Evolutionary conservation across 768 basidiomycete species (phyloP).

Genomic region (Boletales sp.): DNA sequence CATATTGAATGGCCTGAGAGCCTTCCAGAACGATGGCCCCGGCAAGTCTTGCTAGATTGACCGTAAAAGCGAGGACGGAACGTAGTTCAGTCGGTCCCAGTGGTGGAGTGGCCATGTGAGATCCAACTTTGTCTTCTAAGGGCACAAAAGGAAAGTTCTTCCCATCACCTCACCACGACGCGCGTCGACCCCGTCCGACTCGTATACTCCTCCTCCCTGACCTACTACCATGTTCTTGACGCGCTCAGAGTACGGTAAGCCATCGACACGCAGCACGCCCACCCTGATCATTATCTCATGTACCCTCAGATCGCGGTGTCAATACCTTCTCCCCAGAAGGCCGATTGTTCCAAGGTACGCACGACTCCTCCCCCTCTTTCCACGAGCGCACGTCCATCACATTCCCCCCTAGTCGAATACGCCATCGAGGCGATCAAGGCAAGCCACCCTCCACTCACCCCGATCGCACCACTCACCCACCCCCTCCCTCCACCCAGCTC

Average conservation of each 20-base stretch:
- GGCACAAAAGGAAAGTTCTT: constrained; percentile 26
- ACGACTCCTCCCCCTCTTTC: background rate
- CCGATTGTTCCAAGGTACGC: constrained; percentile 93
- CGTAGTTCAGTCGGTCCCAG: constrained; percentile 45
- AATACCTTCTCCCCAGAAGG: constrained; percentile 99
- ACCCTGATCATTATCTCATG: background rate
- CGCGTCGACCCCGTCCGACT: constrained; percentile 21
- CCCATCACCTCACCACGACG: constrained; percentile 29
- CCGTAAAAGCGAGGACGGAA: constrained; percentile 63
- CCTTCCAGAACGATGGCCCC: constrained; percentile 74
- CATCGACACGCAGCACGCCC: too few relatives aligned
- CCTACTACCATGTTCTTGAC: constrained; percentile 75
- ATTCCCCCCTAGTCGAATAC: constrained; percentile 77
- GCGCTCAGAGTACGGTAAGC: constrained; percentile 88
- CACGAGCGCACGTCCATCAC: background rate
- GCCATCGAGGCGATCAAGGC: constrained; percentile 99
- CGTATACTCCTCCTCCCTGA: too few relatives aligned
- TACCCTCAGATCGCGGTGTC: constrained; percentile 79
- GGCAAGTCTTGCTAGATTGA: constrained; percentile 63
- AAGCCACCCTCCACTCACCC: background rate
- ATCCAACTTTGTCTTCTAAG: too few relatives aligned
- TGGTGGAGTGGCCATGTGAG: constrained; percentile 6
- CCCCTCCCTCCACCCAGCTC: constrained; percentile 50
- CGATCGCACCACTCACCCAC: constrained; percentile 2
- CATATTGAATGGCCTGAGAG: constrained; percentile 63